phyloP scores from a whole-genome alignment of 495 filamentous ascomycete genomes.

The Letharia lupina region DNA sequence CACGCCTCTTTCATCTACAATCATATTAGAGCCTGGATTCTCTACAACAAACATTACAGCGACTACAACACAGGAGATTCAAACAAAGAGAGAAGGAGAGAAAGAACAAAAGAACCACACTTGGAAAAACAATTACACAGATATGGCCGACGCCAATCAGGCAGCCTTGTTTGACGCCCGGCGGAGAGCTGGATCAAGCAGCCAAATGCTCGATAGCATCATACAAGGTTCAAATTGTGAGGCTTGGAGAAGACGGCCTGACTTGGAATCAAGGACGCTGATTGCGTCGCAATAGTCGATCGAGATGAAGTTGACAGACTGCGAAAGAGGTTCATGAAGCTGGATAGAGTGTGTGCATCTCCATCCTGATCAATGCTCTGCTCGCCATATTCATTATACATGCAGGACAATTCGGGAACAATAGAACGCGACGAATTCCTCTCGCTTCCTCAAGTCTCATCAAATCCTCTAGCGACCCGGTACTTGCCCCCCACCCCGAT shows the following conservation, averaged over 20 bases:
- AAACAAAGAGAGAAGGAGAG: slow-evolving; percentile 16
- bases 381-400: slow-evolving; percentile 3
- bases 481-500: slow-evolving; percentile 30
- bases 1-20: not conserved
- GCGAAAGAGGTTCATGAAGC: slow-evolving; percentile 96
- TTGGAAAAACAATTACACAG: slow-evolving; percentile 10
- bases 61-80: slow-evolving; percentile 15
- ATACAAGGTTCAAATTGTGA: slow-evolving; percentile 93
- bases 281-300: slow-evolving; percentile 57
- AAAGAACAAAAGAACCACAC: slow-evolving; percentile 20
- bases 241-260: not conserved
- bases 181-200: slow-evolving; percentile 63
- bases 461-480: slow-evolving; percentile 93
- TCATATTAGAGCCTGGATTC: not conserved
- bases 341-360: slow-evolving; percentile 69
- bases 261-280: not conserved
- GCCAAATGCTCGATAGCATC: slow-evolving; percentile 85
- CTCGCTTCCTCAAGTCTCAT: slow-evolving; percentile 91
- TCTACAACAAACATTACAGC: not conserved
- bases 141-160: slow-evolving; percentile 23
- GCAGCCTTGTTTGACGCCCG: slow-evolving; percentile 45
- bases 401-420: slow-evolving; percentile 89
- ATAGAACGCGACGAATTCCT: slow-evolving; percentile 99
- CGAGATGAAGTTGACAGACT: slow-evolving; percentile 92
- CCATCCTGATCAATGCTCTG: not conserved